phyloP scores from a whole-genome alignment of 2,329 filamentous ascomycete species.

The Venturia aucupariae region DNA sequence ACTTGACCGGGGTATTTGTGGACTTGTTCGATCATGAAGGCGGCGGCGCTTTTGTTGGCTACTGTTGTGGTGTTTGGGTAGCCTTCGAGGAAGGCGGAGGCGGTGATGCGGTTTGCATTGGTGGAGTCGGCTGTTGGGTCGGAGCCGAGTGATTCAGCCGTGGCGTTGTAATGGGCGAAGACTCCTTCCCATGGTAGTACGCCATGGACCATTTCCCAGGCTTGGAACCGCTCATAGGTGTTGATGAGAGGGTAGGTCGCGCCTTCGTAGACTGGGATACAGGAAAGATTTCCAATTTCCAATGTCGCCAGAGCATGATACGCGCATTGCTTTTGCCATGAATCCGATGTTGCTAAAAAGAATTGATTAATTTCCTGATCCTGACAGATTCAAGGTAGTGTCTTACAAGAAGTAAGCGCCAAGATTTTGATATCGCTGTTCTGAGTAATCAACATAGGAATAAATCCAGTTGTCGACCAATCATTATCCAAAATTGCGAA shows the following conservation, averaged over 20 bases:
- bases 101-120: constrained; percentile 33
- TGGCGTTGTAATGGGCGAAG: constrained; percentile 36
- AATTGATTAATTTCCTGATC: not conserved
- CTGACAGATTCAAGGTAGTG: not conserved
- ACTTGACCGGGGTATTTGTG: constrained; percentile 42
- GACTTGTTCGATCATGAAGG: constrained; percentile 37
- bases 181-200: constrained; percentile 38
- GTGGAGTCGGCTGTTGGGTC: constrained; percentile 35
- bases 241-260: constrained; percentile 40
- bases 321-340: constrained; percentile 38
- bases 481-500: constrained; percentile 40
- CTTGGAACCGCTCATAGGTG: constrained; percentile 34
- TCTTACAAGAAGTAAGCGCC: constrained; percentile 31
- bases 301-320: constrained; percentile 40
- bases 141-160: constrained; percentile 32
- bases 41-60: constrained; percentile 31
- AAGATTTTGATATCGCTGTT: constrained; percentile 38
- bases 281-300: constrained; percentile 37
- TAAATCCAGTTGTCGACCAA: constrained; percentile 35
- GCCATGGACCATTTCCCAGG: constrained; percentile 38
- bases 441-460: constrained; percentile 37
- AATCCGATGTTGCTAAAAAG: constrained; percentile 23
- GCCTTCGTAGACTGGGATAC: constrained; percentile 41
- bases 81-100: constrained; percentile 36
- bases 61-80: constrained; percentile 37